Evolutionary conservation across 2,329 filamentous ascomycete species (phyloP), one percentile per base, ranked within the genome.

Genomic region (Fusarium siculi): DNA sequence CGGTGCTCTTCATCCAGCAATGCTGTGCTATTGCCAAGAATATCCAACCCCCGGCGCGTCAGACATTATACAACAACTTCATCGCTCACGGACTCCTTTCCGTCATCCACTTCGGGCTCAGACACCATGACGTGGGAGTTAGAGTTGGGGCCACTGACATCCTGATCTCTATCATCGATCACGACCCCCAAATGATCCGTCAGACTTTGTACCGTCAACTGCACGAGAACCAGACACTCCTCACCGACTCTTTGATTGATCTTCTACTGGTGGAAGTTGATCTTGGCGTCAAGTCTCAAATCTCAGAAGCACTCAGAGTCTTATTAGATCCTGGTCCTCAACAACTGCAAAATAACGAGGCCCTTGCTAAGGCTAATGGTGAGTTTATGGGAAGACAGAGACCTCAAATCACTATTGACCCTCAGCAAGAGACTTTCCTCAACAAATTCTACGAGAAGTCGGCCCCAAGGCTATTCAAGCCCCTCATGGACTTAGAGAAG

Each of bases 1-100:
- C 94, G 0, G 96, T 99, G 16, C 87, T 97, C 42, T 98, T 99
- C 81, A 96, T 99, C 67, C 95, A 98, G 81, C 95, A 98, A 81
- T 98, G 96, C 83, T 97, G 95, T 75, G 90, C 92, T 7, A 96
- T 98, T 77, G 94, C 95, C 3, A 99, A 99, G 85, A 98, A 95
- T 78, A 87, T 99, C 23, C 96, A 98, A 80, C 93, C 93, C 5
- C 93, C 92, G 32, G 91, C 91, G 12, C 90, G 96, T 68, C 92
- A 93, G 70, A 91, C 91, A 28, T 86, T 99, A 21, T 98, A 97
- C 83, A 92, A 93, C 79, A 97, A 97, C 80, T 97, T 98, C 80
- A 92, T 98, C 72, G 89, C 89, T 54, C 92, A 97, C 77, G 96
- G 96, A 15, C 89, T 99, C 12, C 90, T 98, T 66, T 89, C 91